Percentiles rank a stretch among this genome's conserved stretches.
phyloP scores from a whole-genome alignment of 2,329 filamentous ascomycete genomes.

The Cladosporium halotolerans region DNA sequence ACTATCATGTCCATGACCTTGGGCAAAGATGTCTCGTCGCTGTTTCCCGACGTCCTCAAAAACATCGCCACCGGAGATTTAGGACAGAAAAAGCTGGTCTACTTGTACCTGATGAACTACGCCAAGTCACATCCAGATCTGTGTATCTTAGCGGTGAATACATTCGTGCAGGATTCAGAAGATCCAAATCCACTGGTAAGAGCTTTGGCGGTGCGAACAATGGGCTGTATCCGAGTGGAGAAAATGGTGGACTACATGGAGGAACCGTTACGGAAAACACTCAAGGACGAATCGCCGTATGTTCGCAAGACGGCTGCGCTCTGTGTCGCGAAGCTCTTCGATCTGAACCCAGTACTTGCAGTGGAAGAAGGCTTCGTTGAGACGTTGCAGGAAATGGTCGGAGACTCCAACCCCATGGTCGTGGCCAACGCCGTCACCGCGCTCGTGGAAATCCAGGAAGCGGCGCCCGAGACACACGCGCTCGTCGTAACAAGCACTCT shows the following conservation, averaged over 20 bases:
- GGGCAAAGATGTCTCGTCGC: constrained; percentile 93
- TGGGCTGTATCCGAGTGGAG: constrained; percentile 96
- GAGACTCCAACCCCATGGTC: constrained; percentile 97
- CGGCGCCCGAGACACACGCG: constrained; percentile 83
- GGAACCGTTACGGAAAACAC: constrained; percentile 88
- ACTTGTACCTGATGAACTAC: constrained; percentile 99
- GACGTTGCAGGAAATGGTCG: constrained; percentile 88
- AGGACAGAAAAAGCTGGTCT: constrained; percentile 99
- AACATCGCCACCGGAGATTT: constrained; percentile 93
- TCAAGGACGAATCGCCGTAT: constrained; percentile 95
- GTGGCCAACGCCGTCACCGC: constrained; percentile 96
- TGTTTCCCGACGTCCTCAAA: constrained; percentile 97
- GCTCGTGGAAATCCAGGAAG: constrained; percentile 82
- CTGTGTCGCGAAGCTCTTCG: constrained; percentile 95
- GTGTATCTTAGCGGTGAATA: constrained; percentile 97
- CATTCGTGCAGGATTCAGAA: constrained; percentile 97
- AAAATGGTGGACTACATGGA: constrained; percentile 99
- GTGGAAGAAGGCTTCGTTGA: constrained; percentile 96
- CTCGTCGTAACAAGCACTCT: constrained; percentile 74
- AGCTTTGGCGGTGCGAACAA: constrained; percentile 91
- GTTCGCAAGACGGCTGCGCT: constrained; percentile 97
- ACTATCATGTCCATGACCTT: constrained; percentile 99
- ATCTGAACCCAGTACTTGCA: constrained; percentile 85
- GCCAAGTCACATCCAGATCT: constrained; percentile 98
- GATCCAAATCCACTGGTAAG: constrained; percentile 94